These are phyloP conservation scores for Anthoceros angustus DNA, from an alignment of 225 moss, liverwort and hornwort genomes.

Conservation along the genomic window DNA sequence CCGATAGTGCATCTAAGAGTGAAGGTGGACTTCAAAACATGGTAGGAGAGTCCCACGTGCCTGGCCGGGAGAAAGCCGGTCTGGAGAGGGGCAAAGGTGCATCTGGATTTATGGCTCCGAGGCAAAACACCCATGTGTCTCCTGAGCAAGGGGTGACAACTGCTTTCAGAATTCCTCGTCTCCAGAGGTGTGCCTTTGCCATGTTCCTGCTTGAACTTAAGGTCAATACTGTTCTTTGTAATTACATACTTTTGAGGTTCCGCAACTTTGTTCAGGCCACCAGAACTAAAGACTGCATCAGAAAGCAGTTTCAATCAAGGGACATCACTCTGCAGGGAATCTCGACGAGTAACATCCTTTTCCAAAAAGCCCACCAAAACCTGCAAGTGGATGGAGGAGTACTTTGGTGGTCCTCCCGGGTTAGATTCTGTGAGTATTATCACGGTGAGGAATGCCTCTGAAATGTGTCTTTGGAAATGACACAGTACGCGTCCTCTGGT, in stretches of 20 bases:
- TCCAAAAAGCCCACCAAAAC: too few species aligned
- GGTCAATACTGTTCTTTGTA: not conserved
- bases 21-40: too few species aligned
- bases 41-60: too few species aligned
- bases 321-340: too few species aligned
- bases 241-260: not conserved
- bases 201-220: not conserved
- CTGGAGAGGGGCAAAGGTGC: not conserved
- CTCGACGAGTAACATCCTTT: too few species aligned
- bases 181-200: not conserved
- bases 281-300: too few species aligned
- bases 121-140: not conserved
- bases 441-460: not conserved
- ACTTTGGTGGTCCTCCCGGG: constrained; percentile 9
- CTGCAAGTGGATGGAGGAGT: constrained; percentile 8
- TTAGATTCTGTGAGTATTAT: not conserved
- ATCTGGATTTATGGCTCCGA: not conserved
- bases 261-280: not conserved
- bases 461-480: not conserved
- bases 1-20: too few species aligned
- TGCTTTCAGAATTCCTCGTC: not conserved
- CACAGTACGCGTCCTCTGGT: not conserved
- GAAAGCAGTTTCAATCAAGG: too few species aligned
- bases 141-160: not conserved
- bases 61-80: not conserved